Evolutionary conservation across 2,329 filamentous ascomycete species (phyloP), one percentile per base, ranked within the genome.

Genomic region (Aspergillus thermomutatus): DNA sequence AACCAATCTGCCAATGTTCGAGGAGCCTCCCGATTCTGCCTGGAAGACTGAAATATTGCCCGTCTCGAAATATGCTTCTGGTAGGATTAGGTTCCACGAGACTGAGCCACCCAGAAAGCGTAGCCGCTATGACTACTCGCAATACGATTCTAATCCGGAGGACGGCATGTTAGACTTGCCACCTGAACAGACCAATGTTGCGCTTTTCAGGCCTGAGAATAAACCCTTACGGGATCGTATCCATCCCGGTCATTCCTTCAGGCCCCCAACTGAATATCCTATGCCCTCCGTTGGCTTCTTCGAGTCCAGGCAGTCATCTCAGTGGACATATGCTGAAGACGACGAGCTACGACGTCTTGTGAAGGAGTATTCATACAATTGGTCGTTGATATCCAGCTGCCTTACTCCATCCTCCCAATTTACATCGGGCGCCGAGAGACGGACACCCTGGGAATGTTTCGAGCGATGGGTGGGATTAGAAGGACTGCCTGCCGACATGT

Each of bases 361-460:
- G 19, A 89, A 91, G 65, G 91, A 97, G 61, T 96, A 94, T 69
- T 91, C 91, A 0, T 97, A 97, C 78, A 99, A 99, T 67, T 99
- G 94, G 94, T 95, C 92, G 3, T 80, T 99, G 4, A 96, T 97
- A 53, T 90, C 92, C 1, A 90, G 85, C 64, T 87, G 93, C 58
- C 79, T 97, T 53, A 83, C 86, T 1, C 83, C 88, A 17, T 86
- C 85, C 52, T 95, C 91, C 0, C 72, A 87, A 14, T 95, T 91
- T 68, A 83, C 86, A n/a, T 93, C 92, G 21, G 91, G 91, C 1
- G 87, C 91, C 10, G 93, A 97, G 71, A 84, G 94, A 60, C 85
- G 94, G 49, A 97, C 93, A 2, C 92, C 93, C 0, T 99, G 94
- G 94, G 94, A 99, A 76, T 99, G 94, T 71, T 99, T 99, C 66